Conservation (phyloP, 129 eudicot genomes). For the Escallonia herrerae region DNA sequence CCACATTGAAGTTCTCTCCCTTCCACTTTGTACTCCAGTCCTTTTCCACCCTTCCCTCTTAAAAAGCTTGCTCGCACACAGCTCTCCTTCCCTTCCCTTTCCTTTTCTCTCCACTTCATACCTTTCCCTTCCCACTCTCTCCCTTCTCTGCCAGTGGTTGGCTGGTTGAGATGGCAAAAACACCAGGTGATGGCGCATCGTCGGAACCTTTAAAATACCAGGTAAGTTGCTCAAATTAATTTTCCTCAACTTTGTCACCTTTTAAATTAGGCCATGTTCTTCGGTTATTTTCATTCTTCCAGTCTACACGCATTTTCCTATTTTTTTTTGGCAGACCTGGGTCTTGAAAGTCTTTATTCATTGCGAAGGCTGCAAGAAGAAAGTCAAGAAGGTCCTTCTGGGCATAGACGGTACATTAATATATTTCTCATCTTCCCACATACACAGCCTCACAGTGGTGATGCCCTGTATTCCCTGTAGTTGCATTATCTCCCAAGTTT, state of each 20-base stretch:
- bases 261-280: not conserved
- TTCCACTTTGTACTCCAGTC: not conserved
- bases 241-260: not conserved
- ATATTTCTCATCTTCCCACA: not conserved
- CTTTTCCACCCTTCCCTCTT: not conserved
- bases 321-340: conserved; percentile 49
- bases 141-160: not conserved
- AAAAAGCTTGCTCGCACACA: not conserved
- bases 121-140: not conserved
- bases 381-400: conserved; percentile 79
- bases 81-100: not conserved
- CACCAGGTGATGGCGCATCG: conserved; percentile 10
- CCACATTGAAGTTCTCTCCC: not conserved
- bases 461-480: too few species aligned
- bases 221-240: conserved; percentile 14
- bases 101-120: not conserved
- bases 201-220: conserved; percentile 22
- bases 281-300: not conserved
- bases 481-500: too few species aligned
- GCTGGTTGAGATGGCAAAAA: conserved; percentile 10
- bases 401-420: conserved; percentile 51
- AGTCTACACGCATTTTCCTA: not conserved
- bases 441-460: too few species aligned
- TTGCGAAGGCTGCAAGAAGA: conserved; percentile 88
- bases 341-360: conserved; percentile 64